Base-by-base conservation (phyloP, 2,329 filamentous ascomycete genomes). In the Hysterium pulicare region DNA sequence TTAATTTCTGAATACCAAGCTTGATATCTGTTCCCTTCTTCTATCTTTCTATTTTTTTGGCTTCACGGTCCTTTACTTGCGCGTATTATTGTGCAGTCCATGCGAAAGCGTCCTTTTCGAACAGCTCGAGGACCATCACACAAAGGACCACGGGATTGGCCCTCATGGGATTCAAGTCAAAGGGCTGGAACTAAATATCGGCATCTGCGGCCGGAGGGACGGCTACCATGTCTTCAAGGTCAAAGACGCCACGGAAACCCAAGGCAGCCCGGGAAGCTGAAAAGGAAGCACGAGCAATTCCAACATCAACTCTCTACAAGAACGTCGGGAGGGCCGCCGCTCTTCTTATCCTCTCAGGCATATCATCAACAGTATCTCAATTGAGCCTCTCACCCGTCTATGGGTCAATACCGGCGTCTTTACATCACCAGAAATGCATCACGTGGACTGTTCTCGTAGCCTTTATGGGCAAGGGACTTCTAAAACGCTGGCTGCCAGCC, bases 371-470 rank as follows among this genome's bases (percentile, higher is more conserved):
- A 48, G 78, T 85, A 44, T 91, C 87, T 1, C 81, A 88, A 60
- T 74, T 90, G 48, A 83, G 80, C 30, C 74, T 97, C 24, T 87
- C 89, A 16, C 93, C 93, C 2, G 86, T 94, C 9, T 97, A 94
- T 67, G 93, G 93, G 40, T 82, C 84, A 13, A 87, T 95, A 28
- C 87, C 91, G 1, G 75, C 89, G 1, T 77, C 80, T 1, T 73
- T 84, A 51, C 86, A 84, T 64, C 91, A 96, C 63, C 70, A 75
- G 39, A 78, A 61, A 79, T 59, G 76, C 82, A 46, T 89, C 48
- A 82, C 82, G 54, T 71, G 78, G 3, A 82, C 81, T 21, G 81
- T 82, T 47, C 83, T 90, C 48, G 65, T 82, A 13, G 89, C 88
- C 24, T 87, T 87, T 78, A 77, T 86, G 7, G 75, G 77, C 20